A percentile compares a stretch with the other conserved stretches of the same genome.
Evolutionary conservation across 257 asterid species (phyloP).

Genomic region (Handroanthus guayacan): DNA sequence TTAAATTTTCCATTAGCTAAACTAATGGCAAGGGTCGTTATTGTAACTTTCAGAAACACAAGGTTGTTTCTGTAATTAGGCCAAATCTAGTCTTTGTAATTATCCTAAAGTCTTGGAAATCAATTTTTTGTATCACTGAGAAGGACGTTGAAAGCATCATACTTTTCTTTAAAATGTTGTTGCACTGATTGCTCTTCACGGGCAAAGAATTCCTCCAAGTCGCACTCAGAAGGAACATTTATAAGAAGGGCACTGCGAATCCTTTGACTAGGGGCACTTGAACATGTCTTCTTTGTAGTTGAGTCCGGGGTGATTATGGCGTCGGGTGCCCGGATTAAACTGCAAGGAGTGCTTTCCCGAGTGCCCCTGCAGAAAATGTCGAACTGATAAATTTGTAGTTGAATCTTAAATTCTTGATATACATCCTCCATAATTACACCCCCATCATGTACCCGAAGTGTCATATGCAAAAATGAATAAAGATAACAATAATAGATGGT

Average conservation of each 20-base stretch:
- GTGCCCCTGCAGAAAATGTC: slow-evolving; percentile 49
- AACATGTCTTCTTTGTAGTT: slow-evolving; percentile 43
- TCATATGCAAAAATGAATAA: neutral
- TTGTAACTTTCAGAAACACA: too few relatives aligned
- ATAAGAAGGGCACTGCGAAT: slow-evolving; percentile 35
- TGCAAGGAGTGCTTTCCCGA: slow-evolving; percentile 64
- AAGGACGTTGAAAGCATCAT: slow-evolving; percentile 9
- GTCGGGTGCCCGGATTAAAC: slow-evolving; percentile 45
- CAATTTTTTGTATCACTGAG: neutral
- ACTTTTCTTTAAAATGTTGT: slow-evolving; percentile 64
- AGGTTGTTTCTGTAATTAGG: too few relatives aligned
- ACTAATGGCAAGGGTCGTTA: too few relatives aligned
- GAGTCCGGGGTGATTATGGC: slow-evolving; percentile 43
- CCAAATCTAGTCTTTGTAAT: too few relatives aligned
- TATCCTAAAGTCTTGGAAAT: neutral
- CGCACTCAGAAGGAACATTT: slow-evolving; percentile 49
- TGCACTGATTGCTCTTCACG: slow-evolving; percentile 58
- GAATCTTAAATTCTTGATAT: neutral
- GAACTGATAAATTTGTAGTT: neutral
- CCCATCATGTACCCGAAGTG: neutral
- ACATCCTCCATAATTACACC: slow-evolving; percentile 10
- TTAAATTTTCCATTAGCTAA: too few relatives aligned
- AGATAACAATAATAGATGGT: neutral
- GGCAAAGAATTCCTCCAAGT: slow-evolving; percentile 70
- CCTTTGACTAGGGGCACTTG: slow-evolving; percentile 36